Evolutionary conservation across 2,329 filamentous ascomycete species (phyloP).

Genomic region (Colletotrichum aenigma): DNA sequence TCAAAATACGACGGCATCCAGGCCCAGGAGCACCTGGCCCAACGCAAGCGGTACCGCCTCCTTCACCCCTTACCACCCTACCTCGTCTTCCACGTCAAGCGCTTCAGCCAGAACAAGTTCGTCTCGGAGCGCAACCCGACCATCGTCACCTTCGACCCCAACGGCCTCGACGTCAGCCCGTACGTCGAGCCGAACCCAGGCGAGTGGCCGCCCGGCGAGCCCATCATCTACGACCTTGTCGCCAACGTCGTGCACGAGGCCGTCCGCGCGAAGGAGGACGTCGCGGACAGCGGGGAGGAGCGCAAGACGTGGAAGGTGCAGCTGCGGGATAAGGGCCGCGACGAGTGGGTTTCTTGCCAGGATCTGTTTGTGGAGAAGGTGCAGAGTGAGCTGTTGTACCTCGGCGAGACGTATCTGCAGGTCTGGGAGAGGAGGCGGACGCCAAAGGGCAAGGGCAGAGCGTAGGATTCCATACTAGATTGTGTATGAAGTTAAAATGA

Average conservation of each 20-base stretch:
- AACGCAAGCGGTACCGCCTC: conserved; percentile 87
- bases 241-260: conserved; percentile 93
- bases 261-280: conserved; percentile 75
- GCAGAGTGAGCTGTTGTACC: conserved; percentile 86
- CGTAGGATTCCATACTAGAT: neutral
- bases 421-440: conserved; percentile 87
- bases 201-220: conserved; percentile 74
- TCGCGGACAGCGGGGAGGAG: conserved; percentile 88
- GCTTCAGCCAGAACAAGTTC: conserved; percentile 96
- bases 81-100: conserved; percentile 93
- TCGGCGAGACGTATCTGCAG: conserved; percentile 94
- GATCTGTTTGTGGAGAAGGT: conserved; percentile 92
- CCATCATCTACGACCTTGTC: conserved; percentile 93
- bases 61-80: conserved; percentile 91
- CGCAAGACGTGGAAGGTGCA: conserved; percentile 94
- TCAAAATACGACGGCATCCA: conserved; percentile 91
- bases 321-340: conserved; percentile 77
- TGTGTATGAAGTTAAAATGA: neutral
- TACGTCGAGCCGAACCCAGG: conserved; percentile 88
- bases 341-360: conserved; percentile 92
- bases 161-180: conserved; percentile 81
- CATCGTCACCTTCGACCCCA: conserved; percentile 93
- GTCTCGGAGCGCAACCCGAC: conserved; percentile 95
- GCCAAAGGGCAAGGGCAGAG: conserved; percentile 44
- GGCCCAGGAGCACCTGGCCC: conserved; percentile 86